Evolutionary conservation across 768 basidiomycete species (phyloP), one percentile per base, ranked within the genome.

Genomic region (Sistotremastrum niveocremeum): DNA sequence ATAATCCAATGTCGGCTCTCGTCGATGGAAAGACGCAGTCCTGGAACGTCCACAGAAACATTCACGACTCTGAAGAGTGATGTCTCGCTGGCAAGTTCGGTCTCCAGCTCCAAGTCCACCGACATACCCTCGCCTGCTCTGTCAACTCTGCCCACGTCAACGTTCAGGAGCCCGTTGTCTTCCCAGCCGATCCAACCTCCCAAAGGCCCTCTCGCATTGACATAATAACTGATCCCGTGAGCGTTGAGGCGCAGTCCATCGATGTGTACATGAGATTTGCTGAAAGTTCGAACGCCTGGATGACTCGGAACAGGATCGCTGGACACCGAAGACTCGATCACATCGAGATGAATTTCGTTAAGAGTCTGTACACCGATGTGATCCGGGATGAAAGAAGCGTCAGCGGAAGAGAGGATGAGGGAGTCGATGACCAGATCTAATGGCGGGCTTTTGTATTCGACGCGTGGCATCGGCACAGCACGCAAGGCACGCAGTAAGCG

Each of bases 1-100:
- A 61, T 36, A n/a, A 61, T 41, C 59, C 57, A 58, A 42, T 61
- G 60, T 32, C 47, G 51, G 42, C 50, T 57, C 29, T 43, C 38
- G n/a, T 51, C 48, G 42, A 60, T 44, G 1, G 42, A 30, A 31
- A 61, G 39, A 20, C 34, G 46, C 7, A 60, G 47, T 1, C 57
- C 56, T 1, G 53, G 52, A 11, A 61, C 39, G 37, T 51, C 50
- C 9, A 53, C 49, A 35, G 47, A 41, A 32, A 60, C 57, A 44
- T 49, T 45, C 4, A 43, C 36, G 6, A 60, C 56, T 7, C 34
- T 44, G 50, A 60, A 61, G 1, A 58, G 46, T 31, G 34, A 34
- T 4, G 3, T 42, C 44, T 50, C 46, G 28, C 43, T 39, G 7
- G 39, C 43, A 3, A 46, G 47, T 12, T 52, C 57, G 11, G 54